Evolutionary conservation across 306 rosid species (phyloP).

Genomic region (Astragalus glycyphyllos): DNA sequence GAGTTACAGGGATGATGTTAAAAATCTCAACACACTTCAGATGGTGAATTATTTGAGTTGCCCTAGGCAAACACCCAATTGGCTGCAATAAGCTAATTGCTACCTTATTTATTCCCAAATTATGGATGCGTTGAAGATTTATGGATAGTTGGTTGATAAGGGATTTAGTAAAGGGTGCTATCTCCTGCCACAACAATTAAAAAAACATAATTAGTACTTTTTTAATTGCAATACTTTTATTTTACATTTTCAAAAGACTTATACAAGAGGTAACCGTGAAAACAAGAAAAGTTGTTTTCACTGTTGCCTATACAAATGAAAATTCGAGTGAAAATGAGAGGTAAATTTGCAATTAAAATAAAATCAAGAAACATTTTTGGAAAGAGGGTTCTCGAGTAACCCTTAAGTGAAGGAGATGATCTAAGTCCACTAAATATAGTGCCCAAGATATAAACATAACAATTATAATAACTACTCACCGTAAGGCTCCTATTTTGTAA

Average conservation of each 20-base stretch:
- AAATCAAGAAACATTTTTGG: too few species aligned
- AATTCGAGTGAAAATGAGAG: too few species aligned
- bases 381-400: too few species aligned
- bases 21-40: not conserved
- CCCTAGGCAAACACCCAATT: constrained; percentile 44
- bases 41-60: not conserved
- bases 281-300: too few species aligned
- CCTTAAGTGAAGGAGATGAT: too few species aligned
- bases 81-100: constrained; percentile 54
- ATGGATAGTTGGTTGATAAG: constrained; percentile 42
- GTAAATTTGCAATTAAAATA: too few species aligned
- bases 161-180: constrained; percentile 23
- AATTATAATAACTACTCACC: constrained; percentile 21
- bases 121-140: constrained; percentile 47
- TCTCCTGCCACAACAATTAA: constrained; percentile 35
- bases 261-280: too few species aligned
- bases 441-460: too few species aligned
- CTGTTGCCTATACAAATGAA: too few species aligned
- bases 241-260: too few species aligned
- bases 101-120: constrained; percentile 44
- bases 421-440: too few species aligned
- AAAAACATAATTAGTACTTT: not conserved
- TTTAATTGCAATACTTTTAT: too few species aligned
- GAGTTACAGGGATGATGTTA: constrained; percentile 41
- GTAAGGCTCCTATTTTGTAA: not conserved